These are phyloP conservation scores for Cyclaneusma minus DNA, from an alignment of 2,329 filamentous ascomycete species.

Conservation along the genomic window DNA sequence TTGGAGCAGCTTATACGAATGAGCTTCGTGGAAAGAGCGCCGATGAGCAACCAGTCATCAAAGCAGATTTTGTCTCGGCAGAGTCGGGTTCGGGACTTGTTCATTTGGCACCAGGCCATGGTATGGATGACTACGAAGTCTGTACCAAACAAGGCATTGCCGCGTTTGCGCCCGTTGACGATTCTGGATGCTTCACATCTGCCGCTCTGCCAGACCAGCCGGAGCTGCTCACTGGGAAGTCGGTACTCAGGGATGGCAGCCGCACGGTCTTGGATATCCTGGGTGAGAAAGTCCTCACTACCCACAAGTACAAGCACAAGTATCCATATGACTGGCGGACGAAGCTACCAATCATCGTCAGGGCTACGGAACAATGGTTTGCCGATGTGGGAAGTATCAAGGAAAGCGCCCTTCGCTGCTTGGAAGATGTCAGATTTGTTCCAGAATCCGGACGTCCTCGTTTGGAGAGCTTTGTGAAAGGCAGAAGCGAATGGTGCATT, in stretches of 20 bases:
- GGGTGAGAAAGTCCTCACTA: slow-evolving; percentile 45
- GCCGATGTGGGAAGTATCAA: slow-evolving; percentile 82
- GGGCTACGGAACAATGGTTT: slow-evolving; percentile 96
- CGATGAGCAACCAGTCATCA: slow-evolving; percentile 52
- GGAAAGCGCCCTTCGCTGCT: slow-evolving; percentile 48
- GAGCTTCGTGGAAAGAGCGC: slow-evolving; percentile 45
- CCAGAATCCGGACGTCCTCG: slow-evolving; percentile 59
- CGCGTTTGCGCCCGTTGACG: slow-evolving; percentile 70
- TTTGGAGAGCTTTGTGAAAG: slow-evolving; percentile 72
- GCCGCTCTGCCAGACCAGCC: slow-evolving; percentile 63
- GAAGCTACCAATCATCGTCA: slow-evolving; percentile 77
- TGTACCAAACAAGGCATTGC: slow-evolving; percentile 57
- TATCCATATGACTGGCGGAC: slow-evolving; percentile 98
- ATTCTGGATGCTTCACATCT: slow-evolving; percentile 64
- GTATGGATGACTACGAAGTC: slow-evolving; percentile 87
- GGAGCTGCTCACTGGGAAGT: slow-evolving; percentile 49
- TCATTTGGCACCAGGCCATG: slow-evolving; percentile 85
- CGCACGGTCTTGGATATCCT: slow-evolving; percentile 56
- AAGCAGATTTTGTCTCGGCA: slow-evolving; percentile 77
- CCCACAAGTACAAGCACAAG: slow-evolving; percentile 68
- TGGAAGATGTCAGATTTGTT: slow-evolving; percentile 62
- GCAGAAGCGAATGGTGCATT: slow-evolving; percentile 93
- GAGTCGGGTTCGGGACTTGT: slow-evolving; percentile 92
- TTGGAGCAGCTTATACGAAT: slow-evolving; percentile 52
- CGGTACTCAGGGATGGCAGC: slow-evolving; percentile 57